Evolutionary conservation across 1,284 basidiomycete genomes (phyloP).

Genomic region (Apiotrichum gamsii): DNA sequence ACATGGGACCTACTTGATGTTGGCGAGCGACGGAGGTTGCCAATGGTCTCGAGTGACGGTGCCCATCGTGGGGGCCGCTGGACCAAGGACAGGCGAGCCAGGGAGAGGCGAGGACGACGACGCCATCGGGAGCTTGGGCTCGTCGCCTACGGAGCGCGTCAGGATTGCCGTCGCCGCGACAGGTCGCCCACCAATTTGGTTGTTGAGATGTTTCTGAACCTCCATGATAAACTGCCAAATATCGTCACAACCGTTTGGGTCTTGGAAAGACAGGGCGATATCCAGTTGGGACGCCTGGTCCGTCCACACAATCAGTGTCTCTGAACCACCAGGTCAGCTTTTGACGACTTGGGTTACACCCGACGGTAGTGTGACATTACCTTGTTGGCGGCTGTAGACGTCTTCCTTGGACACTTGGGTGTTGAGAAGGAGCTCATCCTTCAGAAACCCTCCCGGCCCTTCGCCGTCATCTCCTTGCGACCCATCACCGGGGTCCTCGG

Average conservation of each 20-base stretch:
- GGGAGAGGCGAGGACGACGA: slow-evolving; percentile 40
- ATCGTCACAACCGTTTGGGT: slow-evolving; percentile 89
- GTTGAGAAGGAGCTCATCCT: slow-evolving; percentile 39
- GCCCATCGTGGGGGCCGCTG: slow-evolving; percentile 7
- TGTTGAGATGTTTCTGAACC: slow-evolving; percentile 60
- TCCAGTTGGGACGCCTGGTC: slow-evolving; percentile 82
- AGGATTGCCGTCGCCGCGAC: background rate
- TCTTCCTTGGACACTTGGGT: slow-evolving; percentile 56
- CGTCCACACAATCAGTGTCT: slow-evolving; percentile 98
- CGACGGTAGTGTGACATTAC: slow-evolving; percentile 46
- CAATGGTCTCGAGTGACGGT: slow-evolving; percentile 18
- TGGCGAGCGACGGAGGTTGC: slow-evolving; percentile 36
- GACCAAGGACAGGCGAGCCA: slow-evolving; percentile 33
- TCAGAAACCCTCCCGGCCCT: slow-evolving; percentile 41
- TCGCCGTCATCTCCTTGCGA: slow-evolving; percentile 42
- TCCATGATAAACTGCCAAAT: slow-evolving; percentile 96
- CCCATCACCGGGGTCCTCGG: slow-evolving; percentile 64
- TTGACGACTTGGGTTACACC: too few relatives aligned
- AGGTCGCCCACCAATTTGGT: slow-evolving; percentile 25
- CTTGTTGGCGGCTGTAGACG: slow-evolving; percentile 87
- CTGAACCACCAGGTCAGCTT: too few relatives aligned
- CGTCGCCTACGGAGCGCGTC: slow-evolving; percentile 26
- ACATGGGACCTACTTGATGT: slow-evolving; percentile 34
- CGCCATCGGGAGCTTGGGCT: slow-evolving; percentile 21
- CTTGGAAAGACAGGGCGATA: slow-evolving; percentile 95